These are phyloP conservation scores for Penicillium hordei DNA, from an alignment of 2,329 filamentous ascomycete species.

Conservation along the genomic window DNA sequence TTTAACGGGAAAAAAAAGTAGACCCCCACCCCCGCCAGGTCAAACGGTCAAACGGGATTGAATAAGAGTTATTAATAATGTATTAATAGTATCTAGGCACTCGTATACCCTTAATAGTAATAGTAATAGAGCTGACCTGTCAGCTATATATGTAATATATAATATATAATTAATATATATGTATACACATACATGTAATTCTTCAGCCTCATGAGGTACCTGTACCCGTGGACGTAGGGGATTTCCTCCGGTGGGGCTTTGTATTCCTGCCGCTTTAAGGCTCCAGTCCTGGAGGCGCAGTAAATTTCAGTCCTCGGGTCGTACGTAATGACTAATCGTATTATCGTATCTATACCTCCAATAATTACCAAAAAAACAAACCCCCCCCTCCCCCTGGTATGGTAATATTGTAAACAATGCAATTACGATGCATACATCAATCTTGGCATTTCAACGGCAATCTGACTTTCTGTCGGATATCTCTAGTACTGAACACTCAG, in stretches of 20 bases:
- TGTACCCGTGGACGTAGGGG: background rate
- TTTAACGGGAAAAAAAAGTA: background rate
- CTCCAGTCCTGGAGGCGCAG: too few species aligned
- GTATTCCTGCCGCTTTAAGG: too few species aligned
- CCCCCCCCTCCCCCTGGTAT: too few species aligned
- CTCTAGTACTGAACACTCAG: too few species aligned
- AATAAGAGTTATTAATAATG: background rate
- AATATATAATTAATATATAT: background rate
- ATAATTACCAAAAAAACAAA: too few species aligned
- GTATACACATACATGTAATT: background rate
- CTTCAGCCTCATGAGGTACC: background rate
- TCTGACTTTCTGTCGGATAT: too few species aligned
- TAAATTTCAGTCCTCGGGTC: too few species aligned
- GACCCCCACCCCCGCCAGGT: constrained; percentile 1
- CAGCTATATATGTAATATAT: background rate
- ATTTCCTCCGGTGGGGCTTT: background rate
- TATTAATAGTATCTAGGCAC: background rate
- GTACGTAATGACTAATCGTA: too few species aligned
- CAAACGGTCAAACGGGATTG: background rate
- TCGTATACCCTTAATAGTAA: background rate
- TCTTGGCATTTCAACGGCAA: too few species aligned
- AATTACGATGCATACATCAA: too few species aligned
- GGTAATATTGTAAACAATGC: too few species aligned
- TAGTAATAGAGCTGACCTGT: background rate
- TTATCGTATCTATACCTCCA: too few species aligned